Conservation (phyloP, 2,329 filamentous ascomycete genomes). For the Ploettnerulaceae sp. region DNA sequence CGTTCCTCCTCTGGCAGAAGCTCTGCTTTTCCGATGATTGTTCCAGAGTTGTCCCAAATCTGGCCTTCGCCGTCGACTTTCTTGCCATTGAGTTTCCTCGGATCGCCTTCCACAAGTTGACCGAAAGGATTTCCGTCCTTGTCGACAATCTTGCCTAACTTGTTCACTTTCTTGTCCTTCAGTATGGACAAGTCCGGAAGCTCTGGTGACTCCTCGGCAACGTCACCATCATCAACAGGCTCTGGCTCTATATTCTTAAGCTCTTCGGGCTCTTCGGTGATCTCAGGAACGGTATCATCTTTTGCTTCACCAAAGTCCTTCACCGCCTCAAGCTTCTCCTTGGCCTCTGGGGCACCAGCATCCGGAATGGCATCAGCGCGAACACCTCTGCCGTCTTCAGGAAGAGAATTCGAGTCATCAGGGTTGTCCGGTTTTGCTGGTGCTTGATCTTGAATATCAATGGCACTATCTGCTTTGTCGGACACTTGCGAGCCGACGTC, state of each 20-base stretch:
- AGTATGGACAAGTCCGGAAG: slow-evolving; percentile 36
- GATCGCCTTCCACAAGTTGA: slow-evolving; percentile 58
- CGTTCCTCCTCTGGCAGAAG: slow-evolving; percentile 53
- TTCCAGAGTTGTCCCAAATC: slow-evolving; percentile 67
- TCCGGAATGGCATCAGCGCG: slow-evolving; percentile 1
- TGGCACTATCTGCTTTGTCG: slow-evolving; percentile 4
- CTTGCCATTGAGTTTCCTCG: slow-evolving; percentile 59
- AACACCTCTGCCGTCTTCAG: neutral
- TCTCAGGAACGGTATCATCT: neutral
- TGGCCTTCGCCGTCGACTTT: slow-evolving; percentile 62
- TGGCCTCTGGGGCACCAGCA: neutral
- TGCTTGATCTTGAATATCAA: slow-evolving; percentile 2
- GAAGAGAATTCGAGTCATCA: neutral
- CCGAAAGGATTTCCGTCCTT: slow-evolving; percentile 49
- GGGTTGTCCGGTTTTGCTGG: neutral
- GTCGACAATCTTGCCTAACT: slow-evolving; percentile 52
- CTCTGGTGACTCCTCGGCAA: slow-evolving; percentile 2
- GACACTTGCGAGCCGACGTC: slow-evolving; percentile 1
- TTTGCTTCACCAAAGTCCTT: neutral
- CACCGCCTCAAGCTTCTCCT: neutral
- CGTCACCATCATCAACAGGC: neutral
- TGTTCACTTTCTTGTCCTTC: slow-evolving; percentile 51
- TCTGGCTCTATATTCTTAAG: slow-evolving; percentile 3
- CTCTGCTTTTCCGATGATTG: slow-evolving; percentile 62
- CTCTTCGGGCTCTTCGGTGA: slow-evolving; percentile 1